Conservation (phyloP, 2,329 filamentous ascomycete species). For the Ophiostoma perfectum region DNA sequence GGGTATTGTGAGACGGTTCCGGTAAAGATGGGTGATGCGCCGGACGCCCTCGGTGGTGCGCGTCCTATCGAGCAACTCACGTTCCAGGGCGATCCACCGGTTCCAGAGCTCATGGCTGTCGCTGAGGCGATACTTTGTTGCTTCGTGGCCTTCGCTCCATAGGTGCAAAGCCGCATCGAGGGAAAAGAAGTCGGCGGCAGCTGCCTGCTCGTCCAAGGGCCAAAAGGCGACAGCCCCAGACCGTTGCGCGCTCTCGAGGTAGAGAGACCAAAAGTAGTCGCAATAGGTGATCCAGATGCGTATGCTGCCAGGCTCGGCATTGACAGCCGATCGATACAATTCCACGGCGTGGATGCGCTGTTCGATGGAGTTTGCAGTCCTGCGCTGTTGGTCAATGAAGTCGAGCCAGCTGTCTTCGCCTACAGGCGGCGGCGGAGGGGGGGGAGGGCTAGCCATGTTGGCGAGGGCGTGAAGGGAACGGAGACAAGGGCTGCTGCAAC, state of each 20-base stretch:
- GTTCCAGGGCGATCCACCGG: constrained; percentile 66
- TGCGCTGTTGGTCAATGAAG: constrained; percentile 66
- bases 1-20: constrained; percentile 64
- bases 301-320: constrained; percentile 66
- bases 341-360: constrained; percentile 66
- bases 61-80: constrained; percentile 58
- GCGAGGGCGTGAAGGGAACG: constrained; percentile 19
- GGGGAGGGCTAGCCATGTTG: constrained; percentile 28
- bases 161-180: constrained; percentile 61
- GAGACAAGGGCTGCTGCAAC: constrained; percentile 2
- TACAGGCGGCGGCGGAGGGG: constrained; percentile 43
- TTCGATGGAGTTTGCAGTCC: constrained; percentile 56
- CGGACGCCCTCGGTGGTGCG: constrained; percentile 53
- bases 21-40: constrained; percentile 63
- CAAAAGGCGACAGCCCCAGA: constrained; percentile 49
- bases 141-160: constrained; percentile 66
- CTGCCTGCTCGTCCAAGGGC: constrained; percentile 61
- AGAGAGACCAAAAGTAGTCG: constrained; percentile 69
- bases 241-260: constrained; percentile 55
- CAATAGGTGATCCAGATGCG: constrained; percentile 73
- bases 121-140: constrained; percentile 66
- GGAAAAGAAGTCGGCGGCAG: constrained; percentile 67
- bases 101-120: constrained; percentile 78
- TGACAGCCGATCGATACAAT: constrained; percentile 62
- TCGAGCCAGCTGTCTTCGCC: constrained; percentile 74